Percentiles rank a stretch among this genome's conserved stretches.
Conservation (phyloP, 2,329 filamentous ascomycete species). For the Alternaria infectoria region DNA sequence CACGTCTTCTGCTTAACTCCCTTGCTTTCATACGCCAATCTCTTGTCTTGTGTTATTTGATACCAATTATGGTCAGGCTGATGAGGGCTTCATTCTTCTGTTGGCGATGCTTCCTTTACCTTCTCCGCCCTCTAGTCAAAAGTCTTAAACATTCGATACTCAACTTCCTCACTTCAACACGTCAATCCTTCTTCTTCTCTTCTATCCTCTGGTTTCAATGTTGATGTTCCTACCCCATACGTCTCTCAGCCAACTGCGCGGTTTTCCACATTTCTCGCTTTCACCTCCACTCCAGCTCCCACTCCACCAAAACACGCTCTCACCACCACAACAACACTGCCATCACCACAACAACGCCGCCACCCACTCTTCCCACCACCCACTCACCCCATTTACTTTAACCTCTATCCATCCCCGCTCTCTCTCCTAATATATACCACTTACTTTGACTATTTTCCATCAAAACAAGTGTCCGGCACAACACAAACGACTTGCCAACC, state of each 20-base stretch:
- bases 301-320: neutral
- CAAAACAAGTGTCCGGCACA: neutral
- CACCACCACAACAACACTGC: neutral
- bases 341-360: neutral
- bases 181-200: neutral
- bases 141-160: neutral
- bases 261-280: neutral
- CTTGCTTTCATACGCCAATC: neutral
- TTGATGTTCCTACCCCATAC: neutral
- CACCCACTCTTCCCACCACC: neutral
- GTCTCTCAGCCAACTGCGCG: neutral
- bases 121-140: neutral
- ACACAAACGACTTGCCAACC: neutral
- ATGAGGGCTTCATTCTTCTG: neutral
- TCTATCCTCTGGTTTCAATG: neutral
- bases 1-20: neutral
- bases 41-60: neutral
- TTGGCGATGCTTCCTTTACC: neutral
- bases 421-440: neutral
- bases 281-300: neutral
- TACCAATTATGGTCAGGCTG: neutral
- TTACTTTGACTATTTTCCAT: neutral
- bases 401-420: neutral
- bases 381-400: neutral
- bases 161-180: neutral